These are phyloP conservation scores for Parastagonospora avenae DNA, from an alignment of 2,329 filamentous ascomycete genomes.

Conservation along the genomic window DNA sequence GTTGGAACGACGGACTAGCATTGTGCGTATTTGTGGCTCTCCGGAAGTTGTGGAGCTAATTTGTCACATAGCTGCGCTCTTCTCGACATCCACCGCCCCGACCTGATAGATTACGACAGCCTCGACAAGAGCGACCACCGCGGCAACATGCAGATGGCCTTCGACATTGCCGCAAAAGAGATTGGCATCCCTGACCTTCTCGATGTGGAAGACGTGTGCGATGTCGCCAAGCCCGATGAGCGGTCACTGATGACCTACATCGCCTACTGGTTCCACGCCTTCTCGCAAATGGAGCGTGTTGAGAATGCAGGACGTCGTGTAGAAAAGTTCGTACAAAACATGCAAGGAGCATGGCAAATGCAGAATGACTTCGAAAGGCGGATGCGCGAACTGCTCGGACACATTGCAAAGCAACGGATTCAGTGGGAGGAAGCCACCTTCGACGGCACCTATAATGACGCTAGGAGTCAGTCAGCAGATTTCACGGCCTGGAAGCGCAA, in stretches of 20 bases:
- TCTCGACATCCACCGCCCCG: conserved; percentile 93
- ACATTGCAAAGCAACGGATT: conserved; percentile 74
- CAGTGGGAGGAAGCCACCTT: conserved; percentile 82
- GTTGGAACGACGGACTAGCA: conserved; percentile 96
- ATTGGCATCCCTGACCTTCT: conserved; percentile 95
- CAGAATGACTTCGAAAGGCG: conserved; percentile 92
- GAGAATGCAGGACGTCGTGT: conserved; percentile 96
- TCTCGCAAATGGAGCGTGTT: conserved; percentile 98
- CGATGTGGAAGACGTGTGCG: conserved; percentile 97
- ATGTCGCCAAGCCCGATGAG: conserved; percentile 94
- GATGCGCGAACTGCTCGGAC: conserved; percentile 79
- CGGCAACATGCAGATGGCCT: conserved; percentile 97
- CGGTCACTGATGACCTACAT: conserved; percentile 99
- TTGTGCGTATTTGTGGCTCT: conserved; percentile 58
- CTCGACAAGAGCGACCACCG: conserved; percentile 93
- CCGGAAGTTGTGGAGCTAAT: conserved; percentile 7
- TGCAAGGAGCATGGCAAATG: conserved; percentile 99
- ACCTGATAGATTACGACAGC: conserved; percentile 94
- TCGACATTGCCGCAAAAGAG: conserved; percentile 93
- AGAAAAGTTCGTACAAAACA: conserved; percentile 98
- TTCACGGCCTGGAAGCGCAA: conserved; percentile 91
- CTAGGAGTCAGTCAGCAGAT: conserved; percentile 80
- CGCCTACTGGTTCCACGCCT: conserved; percentile 99
- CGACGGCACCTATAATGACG: conserved; percentile 89
- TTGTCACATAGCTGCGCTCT: conserved; percentile 71